A percentile compares a stretch with the other conserved stretches of the same genome.
Evolutionary conservation across 139 green algal species (phyloP).

Genomic region (Ostreobium quekettii): DNA sequence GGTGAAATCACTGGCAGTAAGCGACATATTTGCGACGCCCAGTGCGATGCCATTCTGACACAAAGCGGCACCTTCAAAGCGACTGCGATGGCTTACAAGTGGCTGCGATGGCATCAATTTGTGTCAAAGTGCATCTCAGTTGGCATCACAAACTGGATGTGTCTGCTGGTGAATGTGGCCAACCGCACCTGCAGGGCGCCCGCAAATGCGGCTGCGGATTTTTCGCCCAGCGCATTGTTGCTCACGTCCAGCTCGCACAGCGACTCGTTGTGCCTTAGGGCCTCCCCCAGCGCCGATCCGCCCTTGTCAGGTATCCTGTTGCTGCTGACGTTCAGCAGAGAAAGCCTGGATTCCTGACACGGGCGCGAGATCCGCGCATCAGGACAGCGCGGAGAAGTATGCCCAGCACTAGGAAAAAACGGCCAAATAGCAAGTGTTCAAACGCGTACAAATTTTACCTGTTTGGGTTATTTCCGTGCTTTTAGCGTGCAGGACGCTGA

Average conservation of each 20-base stretch:
- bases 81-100: no score
- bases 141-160: not conserved
- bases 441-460: not conserved
- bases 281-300: slow-evolving; percentile 20
- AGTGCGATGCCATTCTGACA: no score
- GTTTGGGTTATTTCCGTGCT: not conserved
- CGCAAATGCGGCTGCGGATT: slow-evolving; percentile 25
- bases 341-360: not conserved
- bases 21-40: no score
- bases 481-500: not conserved
- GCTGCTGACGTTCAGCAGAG: slow-evolving; percentile 27
- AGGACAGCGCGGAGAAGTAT: not conserved
- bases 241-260: slow-evolving; percentile 37
- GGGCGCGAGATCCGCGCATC: not conserved
- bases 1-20: not conserved
- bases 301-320: slow-evolving; percentile 35
- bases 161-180: not conserved
- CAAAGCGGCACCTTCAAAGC: no score
- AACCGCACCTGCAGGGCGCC: slow-evolving; percentile 16
- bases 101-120: no score
- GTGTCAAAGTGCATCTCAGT: no score
- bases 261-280: slow-evolving; percentile 35
- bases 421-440: not conserved
- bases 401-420: not conserved
- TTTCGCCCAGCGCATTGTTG: slow-evolving; percentile 40